These are phyloP conservation scores for Carex arenaria DNA, from an alignment of 202 grass and related monocot genomes.

Conservation along the genomic window DNA sequence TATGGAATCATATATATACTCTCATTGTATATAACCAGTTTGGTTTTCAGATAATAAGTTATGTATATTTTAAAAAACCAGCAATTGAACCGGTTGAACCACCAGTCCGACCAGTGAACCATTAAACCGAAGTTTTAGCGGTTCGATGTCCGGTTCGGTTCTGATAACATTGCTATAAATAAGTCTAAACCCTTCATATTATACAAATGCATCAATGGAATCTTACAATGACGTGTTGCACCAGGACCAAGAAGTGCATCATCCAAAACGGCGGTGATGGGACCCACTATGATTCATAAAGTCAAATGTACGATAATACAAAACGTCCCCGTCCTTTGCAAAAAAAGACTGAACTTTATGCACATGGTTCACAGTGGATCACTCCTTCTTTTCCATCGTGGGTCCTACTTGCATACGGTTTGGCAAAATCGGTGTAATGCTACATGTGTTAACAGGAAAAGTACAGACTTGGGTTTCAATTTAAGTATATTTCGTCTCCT, in stretches of 20 bases:
- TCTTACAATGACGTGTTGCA: neutral
- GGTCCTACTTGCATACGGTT: neutral
- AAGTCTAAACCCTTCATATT: neutral
- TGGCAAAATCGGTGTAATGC: neutral
- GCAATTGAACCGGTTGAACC: too few species aligned
- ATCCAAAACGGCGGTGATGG: constrained; percentile 3
- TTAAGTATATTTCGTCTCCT: neutral
- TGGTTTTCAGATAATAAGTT: too few species aligned
- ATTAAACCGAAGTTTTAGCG: too few species aligned
- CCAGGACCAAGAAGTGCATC: neutral
- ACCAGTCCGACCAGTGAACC: too few species aligned
- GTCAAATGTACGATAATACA: neutral
- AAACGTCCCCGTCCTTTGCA: neutral
- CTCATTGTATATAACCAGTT: too few species aligned
- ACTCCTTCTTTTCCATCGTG: neutral
- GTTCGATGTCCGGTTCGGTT: too few species aligned
- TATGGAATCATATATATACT: too few species aligned
- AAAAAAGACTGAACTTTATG: neutral
- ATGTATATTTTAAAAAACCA: too few species aligned
- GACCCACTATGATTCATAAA: neutral
- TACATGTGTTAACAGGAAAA: neutral
- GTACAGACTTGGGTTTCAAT: neutral
- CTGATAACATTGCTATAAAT: too few species aligned
- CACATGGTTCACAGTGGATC: neutral
- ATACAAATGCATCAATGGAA: neutral